Base-by-base conservation (phyloP, 2,329 filamentous ascomycete species). In the Colletotrichum ledebouriae region DNA sequence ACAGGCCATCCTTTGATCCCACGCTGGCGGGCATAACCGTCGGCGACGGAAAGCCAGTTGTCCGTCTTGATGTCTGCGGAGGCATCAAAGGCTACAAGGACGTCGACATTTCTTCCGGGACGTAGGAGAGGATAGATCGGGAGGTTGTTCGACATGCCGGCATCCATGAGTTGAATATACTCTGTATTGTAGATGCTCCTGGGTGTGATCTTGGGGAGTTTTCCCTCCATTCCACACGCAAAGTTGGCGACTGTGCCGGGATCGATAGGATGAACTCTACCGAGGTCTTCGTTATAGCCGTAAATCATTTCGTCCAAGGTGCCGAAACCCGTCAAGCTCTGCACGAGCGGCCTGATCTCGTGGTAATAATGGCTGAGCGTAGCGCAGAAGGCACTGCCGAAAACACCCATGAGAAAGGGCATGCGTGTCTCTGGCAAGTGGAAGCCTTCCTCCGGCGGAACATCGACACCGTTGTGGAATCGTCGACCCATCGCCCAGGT, bases 91-190 rank as follows among this genome's bases (percentile, higher is more conserved):
- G 94, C 93, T 52, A 99, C 88, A 52, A 98, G 83, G 49, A 99
- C 86, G 73, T 99, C 96, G 6, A 99, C 91, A 64, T 97, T 87
- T 41, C 96, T 88, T 2, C 94, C 95, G 0, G 94, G 94, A 11
- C 96, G 90, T 17, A 99, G 89, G 3, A 98, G 86, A 0, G 96
- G 96, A 77, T 99, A 99, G 47, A 98, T 94, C 2, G 96, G 96
- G 9, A 99, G 84, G 75, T 99, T 99, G 77, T 99, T 98, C 72
- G 93, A 97, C 96, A 99, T 99, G 58, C 96, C 96, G 2, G 96
- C 94, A 78, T 99, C 96, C 94, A 98, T 98, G 15, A 95, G 85
- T 71, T 93, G 90, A 17, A 95, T 85, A 76, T 97, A 91, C 50
- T 90, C 85, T 13, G 85, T 86, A 17, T 88, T 83, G 73, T 92